A percentile compares a stretch with the other conserved stretches of the same genome.
phyloP scores from a whole-genome alignment of 257 asterid genomes.

The Solanum corneliomulleri region DNA sequence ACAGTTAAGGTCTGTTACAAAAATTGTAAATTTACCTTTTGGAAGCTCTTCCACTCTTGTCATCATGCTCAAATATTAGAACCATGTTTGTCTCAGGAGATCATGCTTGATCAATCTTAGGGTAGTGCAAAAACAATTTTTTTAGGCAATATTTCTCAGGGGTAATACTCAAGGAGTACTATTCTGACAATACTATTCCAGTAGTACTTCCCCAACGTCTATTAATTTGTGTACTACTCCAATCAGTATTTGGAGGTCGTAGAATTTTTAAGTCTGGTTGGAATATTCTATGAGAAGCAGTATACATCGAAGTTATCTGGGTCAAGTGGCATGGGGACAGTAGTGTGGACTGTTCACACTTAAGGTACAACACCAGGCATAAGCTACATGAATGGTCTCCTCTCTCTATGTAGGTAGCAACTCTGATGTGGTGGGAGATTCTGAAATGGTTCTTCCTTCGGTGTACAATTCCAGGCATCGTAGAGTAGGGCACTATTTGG shows the following conservation, averaged over 20 bases:
- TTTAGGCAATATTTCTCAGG: not conserved
- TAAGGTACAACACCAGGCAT: not conserved
- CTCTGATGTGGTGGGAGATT: not conserved
- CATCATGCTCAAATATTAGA: not conserved
- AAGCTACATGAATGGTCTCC: not conserved
- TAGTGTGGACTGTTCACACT: not conserved
- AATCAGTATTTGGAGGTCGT: not conserved
- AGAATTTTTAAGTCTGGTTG: not conserved
- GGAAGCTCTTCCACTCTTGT: not conserved
- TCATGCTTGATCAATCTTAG: not conserved
- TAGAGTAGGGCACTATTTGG: not conserved
- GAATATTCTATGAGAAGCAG: not conserved
- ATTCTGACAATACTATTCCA: not conserved
- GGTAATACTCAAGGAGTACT: not conserved
- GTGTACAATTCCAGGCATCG: not conserved
- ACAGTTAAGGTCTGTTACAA: constrained; percentile 49
- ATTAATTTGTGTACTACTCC: not conserved
- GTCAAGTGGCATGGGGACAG: not conserved
- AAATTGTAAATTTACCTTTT: not conserved
- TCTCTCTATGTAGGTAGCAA: not conserved
- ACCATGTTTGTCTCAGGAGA: not conserved
- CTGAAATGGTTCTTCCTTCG: not conserved
- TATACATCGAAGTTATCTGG: not conserved
- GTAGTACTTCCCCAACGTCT: not conserved
- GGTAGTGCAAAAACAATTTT: not conserved